Conservation (phyloP, 2,329 filamentous ascomycete species). For the Exophiala spinifera region DNA sequence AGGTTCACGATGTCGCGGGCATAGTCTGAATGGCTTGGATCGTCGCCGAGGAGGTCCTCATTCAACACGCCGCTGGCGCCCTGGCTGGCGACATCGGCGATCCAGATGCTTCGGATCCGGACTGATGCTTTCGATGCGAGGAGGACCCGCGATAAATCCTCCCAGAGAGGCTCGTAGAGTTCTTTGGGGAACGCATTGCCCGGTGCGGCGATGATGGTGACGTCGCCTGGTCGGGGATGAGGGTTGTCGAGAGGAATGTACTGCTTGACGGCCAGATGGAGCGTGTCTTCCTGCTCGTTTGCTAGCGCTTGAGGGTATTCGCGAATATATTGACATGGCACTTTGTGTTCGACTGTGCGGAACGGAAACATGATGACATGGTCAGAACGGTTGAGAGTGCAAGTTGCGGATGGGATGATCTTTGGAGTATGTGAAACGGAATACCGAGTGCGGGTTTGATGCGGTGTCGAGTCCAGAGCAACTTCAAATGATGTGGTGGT, state of each 20-base stretch:
- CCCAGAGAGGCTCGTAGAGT: slow-evolving; percentile 81
- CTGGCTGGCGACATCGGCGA: slow-evolving; percentile 74
- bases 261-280: slow-evolving; percentile 53
- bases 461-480: no score
- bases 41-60: slow-evolving; percentile 67
- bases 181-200: slow-evolving; percentile 61
- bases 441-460: no score
- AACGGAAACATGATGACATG: neutral
- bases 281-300: slow-evolving; percentile 46
- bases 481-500: no score
- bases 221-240: slow-evolving; percentile 41
- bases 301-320: slow-evolving; percentile 49
- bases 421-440: no score
- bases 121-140: slow-evolving; percentile 52
- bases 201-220: slow-evolving; percentile 54
- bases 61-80: slow-evolving; percentile 71
- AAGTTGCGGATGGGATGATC: no score
- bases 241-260: slow-evolving; percentile 49
- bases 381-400: no score
- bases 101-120: slow-evolving; percentile 72
- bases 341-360: slow-evolving; percentile 35
- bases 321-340: slow-evolving; percentile 50
- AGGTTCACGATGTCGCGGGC: slow-evolving; percentile 69
- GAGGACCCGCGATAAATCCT: slow-evolving; percentile 53
- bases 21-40: slow-evolving; percentile 76